These are phyloP conservation scores for Tetrahymena elliotti DNA, from an alignment of 73 alveolate genomes.

Conservation along the genomic window DNA sequence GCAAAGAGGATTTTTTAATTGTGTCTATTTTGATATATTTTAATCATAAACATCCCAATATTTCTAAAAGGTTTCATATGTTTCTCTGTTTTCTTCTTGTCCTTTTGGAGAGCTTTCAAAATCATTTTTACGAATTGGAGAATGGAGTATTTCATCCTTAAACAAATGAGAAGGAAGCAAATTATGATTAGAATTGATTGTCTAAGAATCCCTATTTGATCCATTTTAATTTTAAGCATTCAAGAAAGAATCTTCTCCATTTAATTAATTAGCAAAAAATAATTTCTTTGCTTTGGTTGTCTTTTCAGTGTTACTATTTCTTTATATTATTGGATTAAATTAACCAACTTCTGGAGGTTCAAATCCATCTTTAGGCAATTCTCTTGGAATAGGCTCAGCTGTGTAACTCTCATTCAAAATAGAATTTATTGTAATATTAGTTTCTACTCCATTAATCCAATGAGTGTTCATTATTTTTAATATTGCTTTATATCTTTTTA, in stretches of 20 bases:
- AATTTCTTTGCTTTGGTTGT: not conserved
- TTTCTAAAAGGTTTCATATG: constrained; percentile 3
- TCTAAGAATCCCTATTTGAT: not conserved
- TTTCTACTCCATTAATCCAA: constrained; percentile 42
- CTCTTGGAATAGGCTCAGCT: constrained; percentile 22
- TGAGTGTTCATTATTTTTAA: constrained; percentile 43
- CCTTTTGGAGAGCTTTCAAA: not conserved
- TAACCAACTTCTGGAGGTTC: not conserved
- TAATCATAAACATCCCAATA: constrained; percentile 1
- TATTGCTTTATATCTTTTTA: constrained; percentile 40
- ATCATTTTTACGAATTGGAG: constrained; percentile 15
- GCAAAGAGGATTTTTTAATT: not conserved
- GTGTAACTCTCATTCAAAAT: not conserved
- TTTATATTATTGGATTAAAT: not conserved
- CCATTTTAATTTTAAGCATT: not conserved
- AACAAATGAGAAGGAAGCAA: not conserved
- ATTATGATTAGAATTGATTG: not conserved
- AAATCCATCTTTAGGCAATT: not conserved
- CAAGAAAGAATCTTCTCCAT: not conserved
- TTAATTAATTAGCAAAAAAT: not conserved
- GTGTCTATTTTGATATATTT: not conserved
- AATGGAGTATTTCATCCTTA: not conserved
- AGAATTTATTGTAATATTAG: constrained; percentile 23
- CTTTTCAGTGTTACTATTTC: not conserved
- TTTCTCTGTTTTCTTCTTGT: constrained; percentile 26